phyloP scores from a whole-genome alignment of 139 green algal species.

The Mesotaenium endlicherianum region DNA sequence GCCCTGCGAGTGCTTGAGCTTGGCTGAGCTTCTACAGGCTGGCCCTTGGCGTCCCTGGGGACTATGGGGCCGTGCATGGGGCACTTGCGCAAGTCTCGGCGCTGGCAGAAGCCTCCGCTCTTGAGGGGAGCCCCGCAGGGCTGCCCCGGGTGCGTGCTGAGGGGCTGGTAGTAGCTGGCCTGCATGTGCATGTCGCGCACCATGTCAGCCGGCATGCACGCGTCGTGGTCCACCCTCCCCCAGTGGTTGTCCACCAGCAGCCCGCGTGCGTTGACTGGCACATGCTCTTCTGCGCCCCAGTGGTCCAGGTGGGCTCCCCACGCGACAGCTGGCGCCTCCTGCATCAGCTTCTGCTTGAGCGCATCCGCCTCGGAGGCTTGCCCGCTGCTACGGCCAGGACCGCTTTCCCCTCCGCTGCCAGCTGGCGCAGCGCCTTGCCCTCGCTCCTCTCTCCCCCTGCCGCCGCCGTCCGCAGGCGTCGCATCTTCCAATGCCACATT shows the following conservation, averaged over 20 bases:
- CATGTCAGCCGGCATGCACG: constrained; percentile 17
- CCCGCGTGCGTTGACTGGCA: constrained; percentile 29
- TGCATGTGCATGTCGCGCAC: constrained; percentile 27
- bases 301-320: constrained; percentile 29
- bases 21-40: constrained; percentile 2
- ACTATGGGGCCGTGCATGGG: constrained; percentile 49
- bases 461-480: too few species aligned
- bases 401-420: not conserved
- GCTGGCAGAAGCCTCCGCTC: constrained; percentile 30
- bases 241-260: constrained; percentile 48
- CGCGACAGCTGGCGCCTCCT: constrained; percentile 5
- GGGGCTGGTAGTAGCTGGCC: constrained; percentile 29
- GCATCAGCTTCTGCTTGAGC: not conserved
- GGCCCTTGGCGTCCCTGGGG: constrained; percentile 21
- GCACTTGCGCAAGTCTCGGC: constrained; percentile 27
- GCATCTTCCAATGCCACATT: too few species aligned
- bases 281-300: constrained; percentile 13
- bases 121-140: constrained; percentile 34
- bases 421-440: too few species aligned
- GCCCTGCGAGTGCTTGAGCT: not conserved
- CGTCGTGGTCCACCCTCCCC: constrained; percentile 23
- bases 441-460: too few species aligned
- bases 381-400: not conserved
- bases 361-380: not conserved
- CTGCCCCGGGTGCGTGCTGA: not conserved